A percentile compares a stretch with the other conserved stretches of the same genome.
Conservation (phyloP, 257 asterid genomes). For the Coffea eugenioides region DNA sequence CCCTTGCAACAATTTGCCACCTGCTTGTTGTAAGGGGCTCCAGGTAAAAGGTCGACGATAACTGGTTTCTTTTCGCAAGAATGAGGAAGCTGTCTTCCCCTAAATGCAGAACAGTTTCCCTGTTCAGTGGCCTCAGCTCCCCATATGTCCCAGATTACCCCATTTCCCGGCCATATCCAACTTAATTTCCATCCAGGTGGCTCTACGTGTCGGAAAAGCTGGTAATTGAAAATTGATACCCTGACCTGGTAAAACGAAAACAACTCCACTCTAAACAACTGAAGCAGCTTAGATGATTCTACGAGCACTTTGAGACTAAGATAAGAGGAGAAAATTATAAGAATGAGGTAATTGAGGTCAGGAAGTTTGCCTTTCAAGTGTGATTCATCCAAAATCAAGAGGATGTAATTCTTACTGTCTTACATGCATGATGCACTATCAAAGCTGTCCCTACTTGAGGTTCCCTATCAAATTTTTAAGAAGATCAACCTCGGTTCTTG, state of each 20-base stretch:
- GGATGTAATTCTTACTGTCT: background rate
- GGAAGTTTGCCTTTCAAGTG: too few relatives aligned
- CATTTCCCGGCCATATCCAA: constrained; percentile 61
- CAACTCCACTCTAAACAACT: background rate
- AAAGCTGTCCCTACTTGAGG: too few relatives aligned
- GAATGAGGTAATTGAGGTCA: background rate
- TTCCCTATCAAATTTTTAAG: too few relatives aligned
- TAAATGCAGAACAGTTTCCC: constrained; percentile 68
- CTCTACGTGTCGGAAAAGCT: constrained; percentile 69
- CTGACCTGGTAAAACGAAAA: constrained; percentile 33
- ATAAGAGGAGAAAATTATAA: background rate
- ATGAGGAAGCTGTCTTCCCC: constrained; percentile 48
- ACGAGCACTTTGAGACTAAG: background rate
- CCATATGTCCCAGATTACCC: constrained; percentile 58
- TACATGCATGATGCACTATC: too few relatives aligned
- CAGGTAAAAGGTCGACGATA: constrained; percentile 70
- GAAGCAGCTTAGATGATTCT: background rate
- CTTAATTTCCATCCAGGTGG: constrained; percentile 73
- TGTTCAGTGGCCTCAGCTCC: constrained; percentile 80
- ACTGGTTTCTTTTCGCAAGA: constrained; percentile 66
- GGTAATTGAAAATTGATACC: constrained; percentile 59
- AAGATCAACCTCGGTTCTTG: background rate
- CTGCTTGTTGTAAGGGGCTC: constrained; percentile 51
- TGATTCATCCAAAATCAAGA: too few relatives aligned
- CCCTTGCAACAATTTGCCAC: constrained; percentile 62